phyloP scores from a whole-genome alignment of 139 green algal genomes.

The Chlorella vulgaris region DNA sequence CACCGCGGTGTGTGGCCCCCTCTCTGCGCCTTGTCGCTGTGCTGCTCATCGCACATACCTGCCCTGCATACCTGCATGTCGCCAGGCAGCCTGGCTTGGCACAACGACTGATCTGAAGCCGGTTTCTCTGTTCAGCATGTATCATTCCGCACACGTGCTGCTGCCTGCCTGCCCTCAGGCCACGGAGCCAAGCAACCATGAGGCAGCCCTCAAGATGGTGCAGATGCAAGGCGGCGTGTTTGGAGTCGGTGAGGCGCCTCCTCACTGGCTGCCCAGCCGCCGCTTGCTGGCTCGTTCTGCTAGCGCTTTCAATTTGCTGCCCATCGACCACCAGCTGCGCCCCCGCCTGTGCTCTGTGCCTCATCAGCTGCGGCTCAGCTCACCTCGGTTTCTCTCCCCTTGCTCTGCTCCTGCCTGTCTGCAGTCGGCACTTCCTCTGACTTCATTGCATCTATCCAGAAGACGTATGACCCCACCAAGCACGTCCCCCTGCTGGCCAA shows the following conservation, averaged over 20 bases:
- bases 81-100: too few relatives aligned
- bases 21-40: neutral
- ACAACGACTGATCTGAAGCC: too few relatives aligned
- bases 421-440: neutral
- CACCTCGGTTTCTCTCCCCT: too few relatives aligned
- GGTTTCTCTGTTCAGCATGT: neutral
- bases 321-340: too few relatives aligned
- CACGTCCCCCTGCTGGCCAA: neutral
- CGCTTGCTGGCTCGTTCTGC: too few relatives aligned
- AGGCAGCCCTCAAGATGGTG: conserved; percentile 64
- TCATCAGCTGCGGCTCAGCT: too few relatives aligned
- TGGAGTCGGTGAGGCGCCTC: conserved; percentile 34
- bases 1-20: conserved; percentile 32
- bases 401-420: too few relatives aligned
- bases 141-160: neutral
- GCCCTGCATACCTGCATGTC: neutral
- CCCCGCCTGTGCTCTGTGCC: too few relatives aligned
- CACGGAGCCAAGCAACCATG: conserved; percentile 62
- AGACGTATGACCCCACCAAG: neutral
- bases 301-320: too few relatives aligned
- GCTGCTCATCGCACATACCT: neutral
- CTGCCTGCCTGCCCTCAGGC: conserved; percentile 18
- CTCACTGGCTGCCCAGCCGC: too few relatives aligned
- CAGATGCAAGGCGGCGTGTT: conserved; percentile 72
- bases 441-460: neutral